Percentiles rank a stretch among this genome's conserved stretches.
phyloP scores from a whole-genome alignment of 148 eudicot genomes.

The Heliamphora exappendiculata region DNA sequence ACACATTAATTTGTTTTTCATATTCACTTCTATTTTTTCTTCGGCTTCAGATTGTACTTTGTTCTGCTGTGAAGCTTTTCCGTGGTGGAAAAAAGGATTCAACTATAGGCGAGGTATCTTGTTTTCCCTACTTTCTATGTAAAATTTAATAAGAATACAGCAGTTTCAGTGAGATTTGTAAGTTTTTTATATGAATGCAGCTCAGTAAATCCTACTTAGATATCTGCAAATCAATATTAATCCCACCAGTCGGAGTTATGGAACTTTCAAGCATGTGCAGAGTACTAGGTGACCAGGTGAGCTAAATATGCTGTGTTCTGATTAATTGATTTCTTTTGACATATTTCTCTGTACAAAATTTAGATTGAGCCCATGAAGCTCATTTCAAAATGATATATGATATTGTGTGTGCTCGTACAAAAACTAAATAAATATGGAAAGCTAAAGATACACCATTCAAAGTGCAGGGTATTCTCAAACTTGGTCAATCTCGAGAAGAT shows the following conservation, averaged over 20 bases:
- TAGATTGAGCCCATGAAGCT: not conserved
- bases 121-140: not conserved
- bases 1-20: not conserved
- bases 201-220: conserved; percentile 62
- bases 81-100: conserved; percentile 69
- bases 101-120: conserved; percentile 70
- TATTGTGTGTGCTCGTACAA: not conserved
- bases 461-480: conserved; percentile 76
- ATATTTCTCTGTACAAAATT: not conserved
- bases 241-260: conserved; percentile 62
- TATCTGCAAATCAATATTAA: conserved; percentile 58
- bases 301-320: not conserved
- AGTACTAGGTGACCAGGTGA: conserved; percentile 89
- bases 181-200: conserved; percentile 31
- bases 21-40: not conserved
- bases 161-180: conserved; percentile 5
- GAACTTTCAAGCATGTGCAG: conserved; percentile 89
- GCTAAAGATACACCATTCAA: conserved; percentile 8
- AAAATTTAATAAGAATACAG: not conserved
- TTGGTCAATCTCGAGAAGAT: conserved; percentile 59
- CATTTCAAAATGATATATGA: not conserved
- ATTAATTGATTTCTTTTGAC: not conserved
- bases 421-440: not conserved
- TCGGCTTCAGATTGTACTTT: conserved; percentile 61
- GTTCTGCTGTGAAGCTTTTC: conserved; percentile 86